phyloP scores from a whole-genome alignment of 2,329 filamentous ascomycete species.

The Fusarium miscanthi region DNA sequence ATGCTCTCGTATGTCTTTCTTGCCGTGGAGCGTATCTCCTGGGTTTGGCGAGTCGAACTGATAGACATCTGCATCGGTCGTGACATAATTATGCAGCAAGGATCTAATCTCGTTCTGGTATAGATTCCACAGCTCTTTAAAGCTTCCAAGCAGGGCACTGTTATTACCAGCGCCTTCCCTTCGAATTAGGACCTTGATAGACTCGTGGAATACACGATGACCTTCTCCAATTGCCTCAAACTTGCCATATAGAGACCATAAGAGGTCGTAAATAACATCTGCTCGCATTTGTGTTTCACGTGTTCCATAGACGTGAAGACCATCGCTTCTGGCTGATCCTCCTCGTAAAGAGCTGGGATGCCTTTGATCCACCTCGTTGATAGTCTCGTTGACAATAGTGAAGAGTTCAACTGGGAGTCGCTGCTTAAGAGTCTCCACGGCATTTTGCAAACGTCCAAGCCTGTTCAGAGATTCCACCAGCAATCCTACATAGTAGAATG shows the following conservation, averaged over 20 bases:
- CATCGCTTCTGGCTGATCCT: conserved; percentile 62
- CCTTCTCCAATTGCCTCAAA: conserved; percentile 98
- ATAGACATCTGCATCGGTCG: conserved; percentile 84
- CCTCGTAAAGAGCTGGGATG: conserved; percentile 84
- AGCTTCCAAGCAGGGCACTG: conserved; percentile 80
- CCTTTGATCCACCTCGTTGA: conserved; percentile 90
- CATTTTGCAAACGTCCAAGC: conserved; percentile 84
- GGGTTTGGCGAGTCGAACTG: conserved; percentile 68
- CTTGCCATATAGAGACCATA: conserved; percentile 94
- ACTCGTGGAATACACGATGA: conserved; percentile 92
- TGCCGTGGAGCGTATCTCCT: conserved; percentile 58
- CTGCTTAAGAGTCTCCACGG: conserved; percentile 91
- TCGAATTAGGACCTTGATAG: conserved; percentile 85
- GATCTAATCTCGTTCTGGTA: conserved; percentile 98
- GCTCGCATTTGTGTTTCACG: conserved; percentile 81
- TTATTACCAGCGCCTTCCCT: conserved; percentile 78
- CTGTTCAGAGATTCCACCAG: conserved; percentile 91
- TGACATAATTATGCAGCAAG: conserved; percentile 93
- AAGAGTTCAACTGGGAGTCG: conserved; percentile 94
- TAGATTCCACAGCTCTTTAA: conserved; percentile 97
- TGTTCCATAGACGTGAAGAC: conserved; percentile 71
- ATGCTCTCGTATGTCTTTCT: conserved; percentile 66
- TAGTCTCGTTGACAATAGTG: conserved; percentile 92
- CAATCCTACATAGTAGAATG: conserved; percentile 90
- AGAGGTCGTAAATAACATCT: conserved; percentile 88